Evolutionary conservation across 2,329 filamentous ascomycete genomes (phyloP).

Genomic region (Neofusicoccum umdonicola): DNA sequence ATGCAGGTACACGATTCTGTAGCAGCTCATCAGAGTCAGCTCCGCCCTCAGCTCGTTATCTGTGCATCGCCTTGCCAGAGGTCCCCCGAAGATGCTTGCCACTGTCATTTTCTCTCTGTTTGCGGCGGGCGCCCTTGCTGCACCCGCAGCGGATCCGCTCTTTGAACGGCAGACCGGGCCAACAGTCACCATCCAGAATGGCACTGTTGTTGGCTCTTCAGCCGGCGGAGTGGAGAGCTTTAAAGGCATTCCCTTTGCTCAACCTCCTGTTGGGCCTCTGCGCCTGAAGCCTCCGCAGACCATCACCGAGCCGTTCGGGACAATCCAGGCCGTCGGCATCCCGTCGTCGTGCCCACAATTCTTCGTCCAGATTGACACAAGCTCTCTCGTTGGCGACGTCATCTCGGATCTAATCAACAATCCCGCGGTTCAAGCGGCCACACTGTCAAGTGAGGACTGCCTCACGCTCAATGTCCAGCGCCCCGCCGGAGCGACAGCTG

Average conservation of each 20-base stretch:
- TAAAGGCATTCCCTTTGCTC: constrained; percentile 17
- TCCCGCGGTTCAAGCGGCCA: constrained; percentile 38
- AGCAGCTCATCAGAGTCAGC: neutral
- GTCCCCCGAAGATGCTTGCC: neutral
- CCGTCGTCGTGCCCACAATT: constrained; percentile 60
- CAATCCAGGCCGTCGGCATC: constrained; percentile 56
- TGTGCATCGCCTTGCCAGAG: neutral
- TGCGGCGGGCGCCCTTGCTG: neutral
- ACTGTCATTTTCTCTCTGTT: neutral
- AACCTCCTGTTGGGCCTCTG: constrained; percentile 9
- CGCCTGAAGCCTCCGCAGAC: constrained; percentile 14
- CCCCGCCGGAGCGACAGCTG: constrained; percentile 37
- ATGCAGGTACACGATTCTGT: neutral
- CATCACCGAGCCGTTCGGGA: constrained; percentile 51
- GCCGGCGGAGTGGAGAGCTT: constrained; percentile 55
- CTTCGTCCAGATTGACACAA: constrained; percentile 39
- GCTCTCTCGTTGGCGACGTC: neutral
- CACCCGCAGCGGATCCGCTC: neutral
- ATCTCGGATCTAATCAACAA: constrained; percentile 32
- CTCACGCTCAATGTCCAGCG: constrained; percentile 45
- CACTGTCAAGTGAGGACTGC: constrained; percentile 33
- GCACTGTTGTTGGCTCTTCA: constrained; percentile 54
- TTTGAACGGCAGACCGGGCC: constrained; percentile 32
- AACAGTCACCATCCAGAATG: constrained; percentile 55
- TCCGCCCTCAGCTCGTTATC: neutral